Evolutionary conservation across 2,329 filamentous ascomycete genomes (phyloP), one percentile per base, ranked within the genome.

Genomic region (Stemphylium vesicarium): DNA sequence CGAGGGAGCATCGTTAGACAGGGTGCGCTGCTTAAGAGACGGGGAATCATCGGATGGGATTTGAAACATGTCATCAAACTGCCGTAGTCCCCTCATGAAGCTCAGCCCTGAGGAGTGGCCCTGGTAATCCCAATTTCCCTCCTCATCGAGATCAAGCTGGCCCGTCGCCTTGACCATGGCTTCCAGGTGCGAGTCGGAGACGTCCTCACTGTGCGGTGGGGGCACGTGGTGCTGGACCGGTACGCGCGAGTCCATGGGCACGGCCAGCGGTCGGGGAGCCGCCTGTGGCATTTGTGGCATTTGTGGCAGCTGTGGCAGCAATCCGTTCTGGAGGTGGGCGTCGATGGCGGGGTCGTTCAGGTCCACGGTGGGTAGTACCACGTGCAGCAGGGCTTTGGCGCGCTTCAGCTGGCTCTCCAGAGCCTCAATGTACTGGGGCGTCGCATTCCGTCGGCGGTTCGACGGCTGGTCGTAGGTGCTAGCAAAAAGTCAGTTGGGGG

Each of bases 141-240:
- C 87, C 64, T 98, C 94, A 66, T 96, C 92, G 31, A 98, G 82
- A 68, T 98, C 94, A 15, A 99, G 82, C 71, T 93, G 90, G 32
- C 94, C 95, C 2, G 94, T 92, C 37, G 91, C 91, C 71, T 94
- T 90, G 53, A 98, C 92, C 94, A 99, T 98, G 24, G 93, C 96
- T 70, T 94, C 88, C 22, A 99, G 81, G 61, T 94, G 85, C 85
- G 88, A 83, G 26, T 83, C 82, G 40, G 79, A 76, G 44, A 76
- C 66, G 9, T 74, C 70, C 42, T 71, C 74, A n/a, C n/a, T n/a
- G 6, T 57, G 60, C 15, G 44, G 55, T 12, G 59, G 55, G n/a
- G 60, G 53, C 15, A 54, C 54, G 33, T 63, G 68, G 36, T 56
- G 65, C 33, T 60, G 63, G 35, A 59, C 55, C 38, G 59, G 56